Base-by-base conservation (phyloP, 495 filamentous ascomycete genomes). In the Annulohypoxylon maeteangense region DNA sequence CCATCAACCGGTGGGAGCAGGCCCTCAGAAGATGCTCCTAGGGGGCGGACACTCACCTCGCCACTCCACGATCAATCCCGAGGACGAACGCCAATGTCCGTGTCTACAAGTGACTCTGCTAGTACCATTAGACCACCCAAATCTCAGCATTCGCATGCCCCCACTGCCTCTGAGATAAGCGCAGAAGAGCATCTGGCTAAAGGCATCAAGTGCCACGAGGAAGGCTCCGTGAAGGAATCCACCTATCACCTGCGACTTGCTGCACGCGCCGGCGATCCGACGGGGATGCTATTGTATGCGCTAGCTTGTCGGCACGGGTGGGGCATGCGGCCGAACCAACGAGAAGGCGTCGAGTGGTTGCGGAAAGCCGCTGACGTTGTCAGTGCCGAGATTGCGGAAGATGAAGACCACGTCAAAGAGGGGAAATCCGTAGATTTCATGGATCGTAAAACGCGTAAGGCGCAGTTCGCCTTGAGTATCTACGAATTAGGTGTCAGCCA, bases 401-500 rank as follows among this genome's bases (percentile, higher is more conserved):
- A 95, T 67, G 91, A 95, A 65, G 86, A 89, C 56, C 79, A 84
- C 12, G 81, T 80, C 23, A 90, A 91, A 70, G 87, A 90, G 55
- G 89, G 88, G 5, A 87, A 87, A 57, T 76, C 82, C 3, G 85
- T 88, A 18, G 90, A 95, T 77, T 72, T 88, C 1, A 70, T 85
- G 45, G 91, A 92, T 71, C 86, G 86, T 50, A 95, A 95, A 79
- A 89, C 89, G 2, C 89, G 92, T 45, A 90, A 93, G 62, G 92
- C 95, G 11, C 94, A 98, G 73, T 97, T 98, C 78, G 95, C 95
- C 1, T 82, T 98, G 61, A 93, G 93, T 76, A 92, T 98, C 34
- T 99, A 99, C 67, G 95, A 99, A 81, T 82, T 99, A 18, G 95
- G 95, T 5, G 91, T 97, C n/a, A 95, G 92, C 79, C 92, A 98